phyloP scores from a whole-genome alignment of 2,329 filamentous ascomycete genomes.

The Talaromyces albobiverticillius region DNA sequence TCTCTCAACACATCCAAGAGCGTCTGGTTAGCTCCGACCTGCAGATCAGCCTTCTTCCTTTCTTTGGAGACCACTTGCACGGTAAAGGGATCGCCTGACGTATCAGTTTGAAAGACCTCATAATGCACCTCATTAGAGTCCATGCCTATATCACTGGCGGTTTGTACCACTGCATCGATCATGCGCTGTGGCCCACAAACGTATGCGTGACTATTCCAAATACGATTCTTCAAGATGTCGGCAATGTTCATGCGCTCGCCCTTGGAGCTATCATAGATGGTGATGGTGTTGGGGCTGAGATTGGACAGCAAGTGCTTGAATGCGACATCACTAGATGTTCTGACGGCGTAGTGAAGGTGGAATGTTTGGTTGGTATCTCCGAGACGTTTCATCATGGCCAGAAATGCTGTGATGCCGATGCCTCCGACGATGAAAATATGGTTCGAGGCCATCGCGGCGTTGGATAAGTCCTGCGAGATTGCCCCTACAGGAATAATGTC shows the following conservation, averaged over 20 bases:
- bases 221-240: neutral
- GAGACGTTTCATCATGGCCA: constrained; percentile 46
- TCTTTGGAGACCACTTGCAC: neutral
- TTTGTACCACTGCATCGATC: neutral
- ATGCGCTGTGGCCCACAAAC: neutral
- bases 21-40: neutral
- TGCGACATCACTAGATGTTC: neutral
- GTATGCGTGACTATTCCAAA: neutral
- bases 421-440: constrained; percentile 65
- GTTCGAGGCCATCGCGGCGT: constrained; percentile 42
- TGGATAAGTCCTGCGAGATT: constrained; percentile 42
- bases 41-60: neutral
- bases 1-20: neutral
- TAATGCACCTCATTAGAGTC: neutral
- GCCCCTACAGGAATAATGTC: constrained; percentile 52
- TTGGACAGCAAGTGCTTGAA: neutral
- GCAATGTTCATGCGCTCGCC: neutral
- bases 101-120: neutral
- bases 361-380: neutral
- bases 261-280: neutral
- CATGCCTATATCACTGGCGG: neutral
- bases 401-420: constrained; percentile 65
- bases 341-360: neutral
- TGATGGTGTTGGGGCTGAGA: neutral
- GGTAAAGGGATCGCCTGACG: neutral